phyloP scores from a whole-genome alignment of 2,329 filamentous ascomycete genomes.

The Microcyclosporella mali region DNA sequence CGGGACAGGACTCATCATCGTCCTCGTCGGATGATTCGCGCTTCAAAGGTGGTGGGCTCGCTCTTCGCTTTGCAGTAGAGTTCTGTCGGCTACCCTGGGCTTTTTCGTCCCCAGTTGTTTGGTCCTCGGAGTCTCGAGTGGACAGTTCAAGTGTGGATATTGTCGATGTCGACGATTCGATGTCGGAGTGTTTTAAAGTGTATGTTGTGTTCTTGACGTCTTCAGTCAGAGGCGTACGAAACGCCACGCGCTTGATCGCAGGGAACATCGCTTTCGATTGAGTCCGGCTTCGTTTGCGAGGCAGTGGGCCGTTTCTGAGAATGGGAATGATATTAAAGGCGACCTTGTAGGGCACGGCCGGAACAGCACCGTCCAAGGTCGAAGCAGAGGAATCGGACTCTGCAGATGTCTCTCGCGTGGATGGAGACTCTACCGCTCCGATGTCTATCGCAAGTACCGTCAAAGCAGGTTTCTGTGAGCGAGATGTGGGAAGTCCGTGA shows the following conservation, averaged over 20 bases:
- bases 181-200: constrained; percentile 51
- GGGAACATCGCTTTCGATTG: constrained; percentile 46
- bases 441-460: constrained; percentile 25
- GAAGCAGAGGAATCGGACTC: constrained; percentile 28
- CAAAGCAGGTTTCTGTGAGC: constrained; percentile 29
- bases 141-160: constrained; percentile 26
- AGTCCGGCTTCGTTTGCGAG: constrained; percentile 21
- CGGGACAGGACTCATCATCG: constrained; percentile 42
- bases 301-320: constrained; percentile 40
- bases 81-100: not conserved
- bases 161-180: constrained; percentile 37
- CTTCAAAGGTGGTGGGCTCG: constrained; percentile 33
- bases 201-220: constrained; percentile 53
- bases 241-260: constrained; percentile 52
- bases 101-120: constrained; percentile 2
- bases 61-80: not conserved
- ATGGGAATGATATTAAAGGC: constrained; percentile 42
- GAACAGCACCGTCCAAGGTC: constrained; percentile 30
- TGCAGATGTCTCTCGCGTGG: constrained; percentile 30
- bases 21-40: constrained; percentile 46
- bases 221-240: constrained; percentile 51
- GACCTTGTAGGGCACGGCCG: constrained; percentile 41
- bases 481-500: not conserved
- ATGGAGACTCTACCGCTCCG: constrained; percentile 8
- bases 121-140: constrained; percentile 10